Evolutionary conservation across 2,329 filamentous ascomycete genomes (phyloP).

Genomic region (Xylariales sp.): DNA sequence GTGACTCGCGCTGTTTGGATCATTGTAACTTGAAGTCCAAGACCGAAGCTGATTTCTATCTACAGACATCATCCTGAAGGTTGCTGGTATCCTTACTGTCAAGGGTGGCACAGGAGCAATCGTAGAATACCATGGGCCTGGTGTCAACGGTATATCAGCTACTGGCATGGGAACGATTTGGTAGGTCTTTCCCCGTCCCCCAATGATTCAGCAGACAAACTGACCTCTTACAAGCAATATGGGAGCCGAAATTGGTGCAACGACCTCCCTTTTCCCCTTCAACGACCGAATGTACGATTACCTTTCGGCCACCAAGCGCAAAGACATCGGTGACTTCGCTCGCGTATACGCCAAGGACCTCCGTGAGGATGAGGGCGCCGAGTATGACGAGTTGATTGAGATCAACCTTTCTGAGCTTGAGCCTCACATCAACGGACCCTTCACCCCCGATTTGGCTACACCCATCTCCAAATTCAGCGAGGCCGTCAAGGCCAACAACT

Average conservation of each 20-base stretch:
- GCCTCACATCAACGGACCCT: constrained; percentile 97
- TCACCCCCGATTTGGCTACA: constrained; percentile 96
- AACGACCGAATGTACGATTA: constrained; percentile 98
- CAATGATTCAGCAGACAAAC: background rate
- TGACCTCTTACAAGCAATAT: constrained; percentile 1
- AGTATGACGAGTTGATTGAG: constrained; percentile 95
- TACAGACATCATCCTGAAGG: constrained; percentile 97
- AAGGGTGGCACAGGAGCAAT: constrained; percentile 96
- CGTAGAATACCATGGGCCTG: constrained; percentile 70
- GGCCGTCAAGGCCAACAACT: constrained; percentile 88
- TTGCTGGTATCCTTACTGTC: constrained; percentile 93
- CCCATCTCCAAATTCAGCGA: constrained; percentile 97
- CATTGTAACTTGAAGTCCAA: too few relatives aligned
- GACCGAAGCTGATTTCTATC: too few relatives aligned
- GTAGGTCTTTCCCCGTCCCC: constrained; percentile 49
- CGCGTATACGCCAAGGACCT: constrained; percentile 81
- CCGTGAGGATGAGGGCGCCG: constrained; percentile 78
- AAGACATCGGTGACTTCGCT: constrained; percentile 85
- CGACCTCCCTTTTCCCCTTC: constrained; percentile 94
- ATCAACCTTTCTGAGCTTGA: constrained; percentile 93
- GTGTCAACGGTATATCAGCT: constrained; percentile 67
- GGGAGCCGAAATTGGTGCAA: constrained; percentile 71
- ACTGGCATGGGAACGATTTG: constrained; percentile 85
- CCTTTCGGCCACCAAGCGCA: constrained; percentile 83
- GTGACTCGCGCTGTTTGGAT: too few relatives aligned